Evolutionary conservation across 257 asterid genomes (phyloP), one percentile per base, ranked within the genome.

Genomic region (Paulownia fortunei): DNA sequence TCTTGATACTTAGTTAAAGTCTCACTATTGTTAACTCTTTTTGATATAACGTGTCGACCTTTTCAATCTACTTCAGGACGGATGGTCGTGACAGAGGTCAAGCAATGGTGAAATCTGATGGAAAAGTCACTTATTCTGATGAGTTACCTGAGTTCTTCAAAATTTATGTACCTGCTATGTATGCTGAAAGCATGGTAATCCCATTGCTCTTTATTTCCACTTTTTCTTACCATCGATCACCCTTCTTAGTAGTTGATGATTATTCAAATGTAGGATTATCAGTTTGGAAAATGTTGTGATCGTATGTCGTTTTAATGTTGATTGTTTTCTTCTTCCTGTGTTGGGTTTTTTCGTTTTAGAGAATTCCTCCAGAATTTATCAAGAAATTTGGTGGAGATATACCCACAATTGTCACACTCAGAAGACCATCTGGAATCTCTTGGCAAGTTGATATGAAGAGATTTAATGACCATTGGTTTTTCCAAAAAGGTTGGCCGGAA

Each of bases 81-180:
- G 27, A 7, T 60, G 54, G 41, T 69, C 9, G 23, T 47, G 74
- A 2, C 66, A 32, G 82, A 58, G 76, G 3, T 59, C 5, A 49
- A 61, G 16, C 51, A 60, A 49, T 1, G 32, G 51, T 4, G 70
- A 42, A 59, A 30, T 59, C 73, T 51, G 19, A 18, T 44, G 65
- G 52, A 23, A 61, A 46, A 27, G 77, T 23, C 41, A 16, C 60
- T 70, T 65, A 11, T 21, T 55, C 81, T 32, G 84, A 74, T 47
- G 27, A 59, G 27, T 61, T 78, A 13, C 84, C 84, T 0, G 89
- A 83, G 77, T 86, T 86, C 72, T 86, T 83, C 87, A 54, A 72
- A 47, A 47, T 83, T 32, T 83, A 78, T 56, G 24, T 36, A 24
- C 68, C 83, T 30, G 71, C 47, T 3, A 0, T 37, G 3, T 44